These are phyloP conservation scores for Yamadazyma oceani DNA, from an alignment of 1,139 yeast genomes.

Conservation along the genomic window DNA sequence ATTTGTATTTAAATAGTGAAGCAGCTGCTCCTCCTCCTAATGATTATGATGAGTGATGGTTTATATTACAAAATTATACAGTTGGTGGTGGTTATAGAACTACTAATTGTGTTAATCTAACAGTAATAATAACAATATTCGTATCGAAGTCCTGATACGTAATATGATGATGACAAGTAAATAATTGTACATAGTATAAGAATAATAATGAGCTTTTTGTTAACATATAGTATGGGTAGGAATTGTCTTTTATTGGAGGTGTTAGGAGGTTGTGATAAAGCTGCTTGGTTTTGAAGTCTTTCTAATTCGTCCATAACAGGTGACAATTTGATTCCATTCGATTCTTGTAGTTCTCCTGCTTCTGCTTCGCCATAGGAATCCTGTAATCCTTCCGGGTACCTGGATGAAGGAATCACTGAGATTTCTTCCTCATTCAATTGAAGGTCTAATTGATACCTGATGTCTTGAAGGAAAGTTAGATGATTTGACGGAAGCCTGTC, in stretches of 20 bases:
- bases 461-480: constrained; percentile 9
- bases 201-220: constrained; percentile 7
- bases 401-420: no score
- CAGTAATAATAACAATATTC: constrained; percentile 42
- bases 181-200: constrained; percentile 16
- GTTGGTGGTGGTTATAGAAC: no score
- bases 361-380: no score
- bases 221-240: neutral
- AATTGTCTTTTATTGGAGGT: no score
- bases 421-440: constrained; percentile 1
- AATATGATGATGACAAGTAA: constrained; percentile 21
- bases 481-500: constrained; percentile 8
- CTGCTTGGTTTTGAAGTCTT: constrained; percentile 10
- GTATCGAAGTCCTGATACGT: constrained; percentile 31
- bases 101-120: constrained; percentile 12
- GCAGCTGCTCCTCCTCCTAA: constrained; percentile 81
- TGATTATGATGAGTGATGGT: constrained; percentile 75
- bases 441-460: constrained; percentile 10
- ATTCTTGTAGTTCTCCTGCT: no score
- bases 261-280: no score
- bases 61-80: constrained; percentile 9
- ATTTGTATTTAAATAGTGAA: constrained; percentile 84
- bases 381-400: no score
- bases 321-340: constrained; percentile 3
- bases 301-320: constrained; percentile 14